These are phyloP conservation scores for Nothophaeocryptopus gaeumannii DNA, from an alignment of 2,329 filamentous ascomycete species.

Conservation along the genomic window DNA sequence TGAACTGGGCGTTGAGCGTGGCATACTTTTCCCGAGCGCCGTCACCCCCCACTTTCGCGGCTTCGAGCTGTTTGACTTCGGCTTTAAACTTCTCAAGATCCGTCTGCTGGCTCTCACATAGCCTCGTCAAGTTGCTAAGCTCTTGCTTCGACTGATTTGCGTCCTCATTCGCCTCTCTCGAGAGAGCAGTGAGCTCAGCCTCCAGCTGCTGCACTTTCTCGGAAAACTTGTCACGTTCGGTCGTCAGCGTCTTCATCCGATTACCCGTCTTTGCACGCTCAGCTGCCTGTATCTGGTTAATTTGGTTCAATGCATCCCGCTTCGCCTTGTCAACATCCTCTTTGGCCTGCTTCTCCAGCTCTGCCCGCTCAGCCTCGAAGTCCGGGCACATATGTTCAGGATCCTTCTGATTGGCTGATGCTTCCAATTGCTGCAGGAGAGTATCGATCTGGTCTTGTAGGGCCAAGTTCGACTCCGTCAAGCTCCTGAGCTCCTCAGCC, in stretches of 20 bases:
- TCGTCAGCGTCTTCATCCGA: too few species aligned
- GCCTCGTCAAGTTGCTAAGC: neutral
- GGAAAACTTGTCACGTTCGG: slow-evolving; percentile 7
- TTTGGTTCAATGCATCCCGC: neutral
- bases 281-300: neutral
- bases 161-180: neutral
- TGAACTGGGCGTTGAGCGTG: neutral
- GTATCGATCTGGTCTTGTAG: neutral
- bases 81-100: slow-evolving; percentile 1
- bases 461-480: neutral
- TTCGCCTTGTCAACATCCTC: too few species aligned
- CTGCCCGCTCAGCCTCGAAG: too few species aligned
- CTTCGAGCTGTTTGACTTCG: neutral
- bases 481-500: neutral
- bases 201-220: slow-evolving; percentile 7
- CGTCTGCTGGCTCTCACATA: neutral
- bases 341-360: too few species aligned
- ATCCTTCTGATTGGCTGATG: neutral
- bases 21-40: neutral
- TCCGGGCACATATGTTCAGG: neutral
- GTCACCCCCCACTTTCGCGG: neutral
- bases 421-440: neutral
- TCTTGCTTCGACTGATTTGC: neutral
- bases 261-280: too few species aligned
- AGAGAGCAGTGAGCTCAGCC: slow-evolving; percentile 4